Percentiles rank a stretch among this genome's conserved stretches.
phyloP scores from a whole-genome alignment of 495 filamentous ascomycete species.

The Annulohypoxylon bovei region DNA sequence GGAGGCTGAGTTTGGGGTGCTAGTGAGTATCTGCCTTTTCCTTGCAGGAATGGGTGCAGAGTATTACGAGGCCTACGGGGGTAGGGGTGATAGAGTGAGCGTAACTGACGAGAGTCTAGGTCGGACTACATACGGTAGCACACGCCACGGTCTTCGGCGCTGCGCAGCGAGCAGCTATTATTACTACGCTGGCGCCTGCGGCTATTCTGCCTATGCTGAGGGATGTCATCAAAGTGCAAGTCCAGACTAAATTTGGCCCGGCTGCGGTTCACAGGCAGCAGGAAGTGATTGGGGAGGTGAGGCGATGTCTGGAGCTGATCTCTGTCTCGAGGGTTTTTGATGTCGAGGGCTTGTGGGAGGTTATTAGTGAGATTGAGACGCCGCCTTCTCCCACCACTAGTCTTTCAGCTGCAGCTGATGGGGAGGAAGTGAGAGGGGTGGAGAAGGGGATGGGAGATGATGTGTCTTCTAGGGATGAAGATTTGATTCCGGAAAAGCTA shows the following conservation, averaged over 20 bases:
- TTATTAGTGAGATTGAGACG: constrained; percentile 56
- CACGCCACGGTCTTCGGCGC: constrained; percentile 35
- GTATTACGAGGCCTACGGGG: no score
- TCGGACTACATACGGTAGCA: constrained; percentile 52
- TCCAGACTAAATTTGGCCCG: constrained; percentile 24
- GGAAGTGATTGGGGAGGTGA: constrained; percentile 28
- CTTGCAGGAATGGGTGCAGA: constrained; percentile 1
- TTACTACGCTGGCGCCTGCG: constrained; percentile 49
- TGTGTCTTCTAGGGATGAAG: not conserved
- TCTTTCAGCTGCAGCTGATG: not conserved
- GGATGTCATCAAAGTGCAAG: constrained; percentile 45
- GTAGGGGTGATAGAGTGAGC: not conserved
- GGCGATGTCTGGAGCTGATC: constrained; percentile 58
- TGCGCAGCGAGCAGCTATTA: constrained; percentile 40
- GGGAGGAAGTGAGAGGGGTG: not conserved
- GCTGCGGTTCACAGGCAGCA: constrained; percentile 18
- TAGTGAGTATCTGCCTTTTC: constrained; percentile 46
- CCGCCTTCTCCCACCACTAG: not conserved
- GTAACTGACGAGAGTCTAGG: constrained; percentile 30
- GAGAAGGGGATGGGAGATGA: not conserved
- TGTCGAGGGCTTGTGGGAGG: constrained; percentile 66
- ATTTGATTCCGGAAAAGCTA: not conserved
- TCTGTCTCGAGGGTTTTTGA: constrained; percentile 69
- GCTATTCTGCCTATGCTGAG: constrained; percentile 49
- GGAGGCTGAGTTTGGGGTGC: constrained; percentile 49